phyloP scores from a whole-genome alignment of 108 stramenopile species.

The Ochromonas danica region DNA sequence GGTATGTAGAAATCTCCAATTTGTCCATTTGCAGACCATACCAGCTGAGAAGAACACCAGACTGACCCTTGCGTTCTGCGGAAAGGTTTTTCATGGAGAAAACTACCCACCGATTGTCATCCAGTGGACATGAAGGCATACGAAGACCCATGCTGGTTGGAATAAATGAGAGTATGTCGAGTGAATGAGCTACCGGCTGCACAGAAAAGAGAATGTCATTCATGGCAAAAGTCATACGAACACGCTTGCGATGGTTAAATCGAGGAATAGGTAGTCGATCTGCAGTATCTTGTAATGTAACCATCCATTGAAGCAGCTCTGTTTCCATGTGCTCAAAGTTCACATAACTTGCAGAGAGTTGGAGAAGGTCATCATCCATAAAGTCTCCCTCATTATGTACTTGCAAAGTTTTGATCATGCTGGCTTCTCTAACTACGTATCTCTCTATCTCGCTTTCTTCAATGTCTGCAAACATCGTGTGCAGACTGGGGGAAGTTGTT shows the following conservation, averaged over 20 bases:
- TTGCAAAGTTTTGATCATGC: background rate
- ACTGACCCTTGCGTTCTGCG: background rate
- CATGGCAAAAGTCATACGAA: background rate
- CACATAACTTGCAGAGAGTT: background rate
- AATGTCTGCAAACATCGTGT: background rate
- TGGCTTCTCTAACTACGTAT: background rate
- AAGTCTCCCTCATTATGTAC: constrained; percentile 2
- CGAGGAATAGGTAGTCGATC: background rate
- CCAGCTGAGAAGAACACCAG: background rate
- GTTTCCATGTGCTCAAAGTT: background rate
- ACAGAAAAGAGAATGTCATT: no score
- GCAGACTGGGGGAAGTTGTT: background rate
- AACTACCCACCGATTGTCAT: background rate
- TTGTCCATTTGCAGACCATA: background rate
- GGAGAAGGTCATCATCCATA: background rate
- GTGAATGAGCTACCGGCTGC: no score
- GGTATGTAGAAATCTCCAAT: background rate
- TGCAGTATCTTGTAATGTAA: constrained; percentile 19
- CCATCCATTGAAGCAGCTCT: background rate
- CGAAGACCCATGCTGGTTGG: background rate
- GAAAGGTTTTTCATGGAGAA: background rate
- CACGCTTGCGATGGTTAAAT: background rate
- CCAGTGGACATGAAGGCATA: background rate
- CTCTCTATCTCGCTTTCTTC: background rate
- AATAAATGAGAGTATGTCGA: no score